Evolutionary conservation across 2,329 filamentous ascomycete species (phyloP), one percentile per base, ranked within the genome.

Genomic region (Colletotrichum sp.): DNA sequence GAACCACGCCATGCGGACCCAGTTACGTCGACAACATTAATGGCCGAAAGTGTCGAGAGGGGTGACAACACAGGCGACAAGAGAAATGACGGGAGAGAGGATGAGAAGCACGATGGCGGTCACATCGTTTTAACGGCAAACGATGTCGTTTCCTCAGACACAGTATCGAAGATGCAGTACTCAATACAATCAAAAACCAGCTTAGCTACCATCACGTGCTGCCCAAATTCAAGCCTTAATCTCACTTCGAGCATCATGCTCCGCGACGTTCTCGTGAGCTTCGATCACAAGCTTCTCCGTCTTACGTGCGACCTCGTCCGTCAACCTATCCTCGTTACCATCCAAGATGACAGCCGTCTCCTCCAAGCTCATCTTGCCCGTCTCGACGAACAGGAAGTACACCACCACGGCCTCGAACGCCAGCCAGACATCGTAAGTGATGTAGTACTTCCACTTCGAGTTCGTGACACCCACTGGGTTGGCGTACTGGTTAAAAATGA

Each of bases 361-460:
- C 60, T 78, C 77, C 39, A 78, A 28, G 18, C 67, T 78, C 67
- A 77, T 67, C 44, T 70, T 72, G 21, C 71, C 65, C 13, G 78
- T 79, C 75, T 79, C 78, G 5, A 77, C 76, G 15, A 75, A 79
- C 24, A 77, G 21, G n/a, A 78, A 76, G 55, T 77, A 78, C 10
- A 78, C 77, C 3, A 74, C 71, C 3, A 75, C 26, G 1, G 75
- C 66, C 63, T 73, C 69, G 12, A 78, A 69, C 5, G 66, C 74
- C 63, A 78, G 21, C 66, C 74, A 72, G 7, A 77, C 71, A 16
- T 74, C 78, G 69, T 85, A 86, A 8, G 86, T 80, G 68, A 83
- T 80, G 71, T 86, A 86, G 70, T 84, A 87, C 70, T 80, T 84
- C 85, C 85, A 87, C 15, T 77, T 72, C 8, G 73, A 63, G 44